Evolutionary conservation across 1,284 basidiomycete genomes (phyloP).

Genomic region (Ganoderma multipileum): DNA sequence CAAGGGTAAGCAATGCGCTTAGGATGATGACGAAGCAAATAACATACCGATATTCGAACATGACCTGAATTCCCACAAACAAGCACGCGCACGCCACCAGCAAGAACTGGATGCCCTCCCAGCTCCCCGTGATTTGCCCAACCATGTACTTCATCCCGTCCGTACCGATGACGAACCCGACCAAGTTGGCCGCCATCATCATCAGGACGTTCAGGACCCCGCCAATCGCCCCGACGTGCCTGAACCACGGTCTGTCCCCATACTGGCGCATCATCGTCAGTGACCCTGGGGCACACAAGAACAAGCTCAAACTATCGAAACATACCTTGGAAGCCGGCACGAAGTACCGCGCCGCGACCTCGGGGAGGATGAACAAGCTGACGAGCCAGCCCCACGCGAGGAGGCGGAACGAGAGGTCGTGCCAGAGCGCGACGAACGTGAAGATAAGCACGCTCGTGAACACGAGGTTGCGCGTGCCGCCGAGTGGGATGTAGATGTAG

Average conservation of each 20-base stretch:
- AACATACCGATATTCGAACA: constrained; percentile 91
- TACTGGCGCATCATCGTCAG: constrained; percentile 55
- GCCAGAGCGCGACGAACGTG: constrained; percentile 99
- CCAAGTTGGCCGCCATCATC: constrained; percentile 94
- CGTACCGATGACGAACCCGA: constrained; percentile 93
- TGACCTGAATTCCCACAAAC: constrained; percentile 88
- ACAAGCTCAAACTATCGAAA: not conserved
- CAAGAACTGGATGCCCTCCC: constrained; percentile 75
- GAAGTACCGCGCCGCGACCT: constrained; percentile 69
- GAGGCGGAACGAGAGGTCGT: constrained; percentile 89
- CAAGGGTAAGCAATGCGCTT: not conserved
- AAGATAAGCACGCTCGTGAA: constrained; percentile 86
- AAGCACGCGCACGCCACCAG: constrained; percentile 67
- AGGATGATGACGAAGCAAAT: not conserved
- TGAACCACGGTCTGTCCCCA: constrained; percentile 77
- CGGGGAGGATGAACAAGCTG: constrained; percentile 90
- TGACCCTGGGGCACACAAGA: no score
- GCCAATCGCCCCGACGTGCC: constrained; percentile 86
- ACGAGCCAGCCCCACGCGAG: constrained; percentile 98
- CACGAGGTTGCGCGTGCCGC: constrained; percentile 74
- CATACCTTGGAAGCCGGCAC: constrained; percentile 73
- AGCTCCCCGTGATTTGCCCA: constrained; percentile 67
- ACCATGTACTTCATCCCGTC: constrained; percentile 84
- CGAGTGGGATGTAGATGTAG: constrained; percentile 97
- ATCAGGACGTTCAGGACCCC: constrained; percentile 88